Evolutionary conservation across 108 stramenopile species (phyloP), one percentile per base, ranked within the genome.

Genomic region (Cyclostephanos invisitatus): DNA sequence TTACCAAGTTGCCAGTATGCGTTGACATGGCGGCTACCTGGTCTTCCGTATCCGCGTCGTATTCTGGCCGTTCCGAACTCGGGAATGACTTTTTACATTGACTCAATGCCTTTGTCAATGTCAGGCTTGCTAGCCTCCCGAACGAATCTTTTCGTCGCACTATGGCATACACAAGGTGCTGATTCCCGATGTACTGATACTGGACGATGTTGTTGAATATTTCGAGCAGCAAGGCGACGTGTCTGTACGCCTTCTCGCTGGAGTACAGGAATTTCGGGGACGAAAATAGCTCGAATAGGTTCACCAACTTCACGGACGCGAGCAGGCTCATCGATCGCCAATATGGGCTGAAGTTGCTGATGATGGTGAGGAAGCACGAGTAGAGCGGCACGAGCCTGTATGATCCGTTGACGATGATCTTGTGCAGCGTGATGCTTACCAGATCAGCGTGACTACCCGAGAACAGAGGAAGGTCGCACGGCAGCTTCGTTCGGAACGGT

Each of bases 181-280:
- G 82, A 77, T 99, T 98, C 29, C 98, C 98, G 22, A 84, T 87
- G 74, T 94, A 99, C 81, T 99, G 99, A 58, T 99, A 99, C 79
- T 99, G 99, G 61, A 98, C 87, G 42, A 98, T 87, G 67, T 99
- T 99, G 86, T 98, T 97, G 83, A 98, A 98, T 54, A 96, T 84
- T 83, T 98, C 97, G 51, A 98, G 73, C 25, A 99, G 76, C 18
- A 97, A 81, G 1, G 91, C 93, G 60, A 98, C 78, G 67, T 97
- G 93, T 18, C 81, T 82, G 73, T 97, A 86, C 18, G 96, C 97
- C 47, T 86, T 86, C 57, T 97, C 95, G n/a, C 90, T 86, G 3
- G 82, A 85, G 68, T 92, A 96, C 40, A 98, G 67, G 62, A 92
- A 96, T 73, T 92, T 90, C 6, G 95, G 96, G 35, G 92, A 87